Percentiles rank a stretch among this genome's conserved stretches.
Conservation (phyloP, 148 eudicot genomes). For the Camellia lanceoleosa region DNA sequence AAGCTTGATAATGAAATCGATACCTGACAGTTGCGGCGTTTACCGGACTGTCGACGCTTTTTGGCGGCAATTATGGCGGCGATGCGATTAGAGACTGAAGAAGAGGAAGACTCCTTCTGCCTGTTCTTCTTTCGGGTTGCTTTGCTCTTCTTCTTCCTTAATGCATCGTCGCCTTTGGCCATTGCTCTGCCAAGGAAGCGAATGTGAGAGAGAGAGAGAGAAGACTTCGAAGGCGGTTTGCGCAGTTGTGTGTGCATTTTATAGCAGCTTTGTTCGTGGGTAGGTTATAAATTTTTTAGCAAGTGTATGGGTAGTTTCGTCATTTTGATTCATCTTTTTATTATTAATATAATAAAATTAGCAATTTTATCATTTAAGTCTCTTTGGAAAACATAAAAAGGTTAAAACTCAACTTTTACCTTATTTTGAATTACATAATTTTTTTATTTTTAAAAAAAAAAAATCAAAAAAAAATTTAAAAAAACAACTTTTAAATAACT, state of each 20-base stretch:
- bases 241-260: not conserved
- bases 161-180: slow-evolving; percentile 71
- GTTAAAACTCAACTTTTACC: too few relatives aligned
- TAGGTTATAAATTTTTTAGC: not conserved
- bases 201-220: not conserved
- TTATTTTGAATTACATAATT: too few relatives aligned
- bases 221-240: not conserved
- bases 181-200: slow-evolving; percentile 20
- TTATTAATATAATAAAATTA: too few relatives aligned
- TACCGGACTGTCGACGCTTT: slow-evolving; percentile 49
- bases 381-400: too few relatives aligned
- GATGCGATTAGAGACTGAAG: slow-evolving; percentile 61
- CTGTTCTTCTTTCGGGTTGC: slow-evolving; percentile 35
- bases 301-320: not conserved
- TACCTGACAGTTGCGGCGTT: slow-evolving; percentile 63
- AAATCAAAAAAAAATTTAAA: too few relatives aligned
- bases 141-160: slow-evolving; percentile 57
- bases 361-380: too few relatives aligned
- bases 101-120: slow-evolving; percentile 25
- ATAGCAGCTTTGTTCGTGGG: not conserved
- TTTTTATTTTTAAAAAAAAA: too few relatives aligned
- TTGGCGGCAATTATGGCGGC: slow-evolving; percentile 62
- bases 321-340: not conserved
- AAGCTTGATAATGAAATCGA: not conserved
- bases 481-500: too few relatives aligned